These are phyloP conservation scores for Plasmodium inui DNA, from an alignment of 169 alveolate genomes.

Conservation along the genomic window DNA sequence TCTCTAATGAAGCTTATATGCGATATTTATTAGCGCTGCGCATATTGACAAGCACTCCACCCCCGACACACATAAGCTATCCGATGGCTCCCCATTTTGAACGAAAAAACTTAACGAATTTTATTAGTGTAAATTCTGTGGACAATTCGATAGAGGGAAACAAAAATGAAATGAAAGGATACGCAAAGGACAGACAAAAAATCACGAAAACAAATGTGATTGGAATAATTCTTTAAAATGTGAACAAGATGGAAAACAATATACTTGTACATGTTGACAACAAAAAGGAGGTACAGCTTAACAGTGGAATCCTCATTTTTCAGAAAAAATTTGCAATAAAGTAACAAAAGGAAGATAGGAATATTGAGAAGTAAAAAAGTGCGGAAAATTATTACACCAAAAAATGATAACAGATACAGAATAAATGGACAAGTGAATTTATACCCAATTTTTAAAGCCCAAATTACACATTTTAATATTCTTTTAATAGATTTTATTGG, in stretches of 20 bases:
- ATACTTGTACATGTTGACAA: conserved; percentile 28
- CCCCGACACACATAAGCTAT: not conserved
- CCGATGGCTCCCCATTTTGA: not conserved
- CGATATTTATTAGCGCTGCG: not conserved
- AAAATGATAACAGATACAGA: conserved; percentile 49
- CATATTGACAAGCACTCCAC: not conserved
- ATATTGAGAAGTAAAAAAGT: conserved; percentile 60
- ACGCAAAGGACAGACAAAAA: conserved; percentile 15
- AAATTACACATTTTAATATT: conserved; percentile 33
- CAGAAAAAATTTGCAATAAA: conserved; percentile 37
- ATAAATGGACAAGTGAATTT: conserved; percentile 36
- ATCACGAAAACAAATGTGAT: not conserved
- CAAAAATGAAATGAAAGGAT: conserved; percentile 5
- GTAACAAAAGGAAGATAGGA: conserved; percentile 25
- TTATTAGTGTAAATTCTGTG: not conserved
- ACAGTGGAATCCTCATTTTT: conserved; percentile 31
- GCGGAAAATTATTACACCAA: conserved; percentile 10
- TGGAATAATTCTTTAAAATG: conserved; percentile 46
- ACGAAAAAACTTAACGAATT: not conserved
- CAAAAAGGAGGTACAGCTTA: conserved; percentile 19
- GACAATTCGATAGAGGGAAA: conserved; percentile 21
- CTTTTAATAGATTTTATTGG: conserved; percentile 63
- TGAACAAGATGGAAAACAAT: conserved; percentile 25
- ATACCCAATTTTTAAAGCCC: conserved; percentile 48
- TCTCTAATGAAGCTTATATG: not conserved